Percentiles rank a stretch among this genome's conserved stretches.
Evolutionary conservation across 2,329 filamentous ascomycete genomes (phyloP).

Genomic region (Hypoxylon sp.): DNA sequence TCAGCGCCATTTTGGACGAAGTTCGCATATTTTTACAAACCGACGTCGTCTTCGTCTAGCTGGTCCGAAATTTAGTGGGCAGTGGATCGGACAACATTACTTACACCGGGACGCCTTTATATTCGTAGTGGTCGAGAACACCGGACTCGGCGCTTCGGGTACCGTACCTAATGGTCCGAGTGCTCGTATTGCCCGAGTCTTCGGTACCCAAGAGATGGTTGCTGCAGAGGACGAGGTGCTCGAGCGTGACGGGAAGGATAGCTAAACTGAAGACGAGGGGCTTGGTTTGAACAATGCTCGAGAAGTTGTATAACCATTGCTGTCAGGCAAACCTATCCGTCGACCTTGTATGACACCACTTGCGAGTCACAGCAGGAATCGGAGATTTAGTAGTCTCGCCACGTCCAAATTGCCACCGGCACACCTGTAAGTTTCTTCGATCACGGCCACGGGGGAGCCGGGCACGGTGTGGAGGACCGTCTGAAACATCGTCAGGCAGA

Average conservation of each 20-base stretch:
- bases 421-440: no score
- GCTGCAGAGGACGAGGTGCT: slow-evolving; percentile 19
- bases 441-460: neutral
- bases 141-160: slow-evolving; percentile 13
- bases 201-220: no score
- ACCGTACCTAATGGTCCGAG: neutral
- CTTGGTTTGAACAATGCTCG: neutral
- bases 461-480: neutral
- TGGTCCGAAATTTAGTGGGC: neutral
- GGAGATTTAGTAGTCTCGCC: neutral
- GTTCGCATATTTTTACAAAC: no score
- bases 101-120: slow-evolving; percentile 8
- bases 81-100: neutral
- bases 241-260: slow-evolving; percentile 4
- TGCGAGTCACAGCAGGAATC: neutral
- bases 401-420: neutral
- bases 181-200: slow-evolving; percentile 8
- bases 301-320: neutral
- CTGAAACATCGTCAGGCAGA: neutral
- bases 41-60: neutral
- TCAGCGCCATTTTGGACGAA: neutral
- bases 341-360: neutral
- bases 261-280: neutral
- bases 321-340: neutral
- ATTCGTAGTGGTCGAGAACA: slow-evolving; percentile 5